A percentile compares a stretch with the other conserved stretches of the same genome.
Evolutionary conservation across 2,329 filamentous ascomycete species (phyloP).

Genomic region (Colletotrichum sp.): DNA sequence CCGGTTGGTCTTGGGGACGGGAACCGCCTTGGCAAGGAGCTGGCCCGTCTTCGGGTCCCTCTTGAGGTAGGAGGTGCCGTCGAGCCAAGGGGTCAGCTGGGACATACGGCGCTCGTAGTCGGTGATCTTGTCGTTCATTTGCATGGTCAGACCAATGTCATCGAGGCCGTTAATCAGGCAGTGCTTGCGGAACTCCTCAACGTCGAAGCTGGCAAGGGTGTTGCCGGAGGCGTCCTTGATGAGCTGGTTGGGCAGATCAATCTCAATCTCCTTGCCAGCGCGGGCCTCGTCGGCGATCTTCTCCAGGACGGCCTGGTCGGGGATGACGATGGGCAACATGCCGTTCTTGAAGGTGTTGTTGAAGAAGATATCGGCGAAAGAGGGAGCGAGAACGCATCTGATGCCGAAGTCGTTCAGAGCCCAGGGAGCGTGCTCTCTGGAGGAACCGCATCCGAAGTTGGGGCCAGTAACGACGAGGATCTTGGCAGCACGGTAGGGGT

Average conservation of each 20-base stretch:
- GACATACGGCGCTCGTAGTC: constrained; percentile 82
- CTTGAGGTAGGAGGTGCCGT: constrained; percentile 82
- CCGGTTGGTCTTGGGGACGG: constrained; percentile 87
- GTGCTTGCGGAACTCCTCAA: constrained; percentile 93
- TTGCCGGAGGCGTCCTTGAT: constrained; percentile 79
- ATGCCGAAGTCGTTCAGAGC: constrained; percentile 96
- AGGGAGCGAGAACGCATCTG: constrained; percentile 89
- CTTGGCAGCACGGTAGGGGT: constrained; percentile 82
- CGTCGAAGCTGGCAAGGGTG: constrained; percentile 79
- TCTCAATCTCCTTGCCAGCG: constrained; percentile 82
- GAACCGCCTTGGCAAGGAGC: constrained; percentile 63
- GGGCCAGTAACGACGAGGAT: constrained; percentile 89
- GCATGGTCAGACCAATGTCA: constrained; percentile 94
- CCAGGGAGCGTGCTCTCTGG: constrained; percentile 96
- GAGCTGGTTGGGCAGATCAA: constrained; percentile 85
- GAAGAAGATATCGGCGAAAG: constrained; percentile 92
- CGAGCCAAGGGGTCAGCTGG: constrained; percentile 85
- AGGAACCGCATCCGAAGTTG: constrained; percentile 95
- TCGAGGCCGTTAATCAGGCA: constrained; percentile 93
- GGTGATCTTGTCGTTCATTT: constrained; percentile 87
- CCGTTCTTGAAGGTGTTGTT: constrained; percentile 99
- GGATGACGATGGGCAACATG: constrained; percentile 87
- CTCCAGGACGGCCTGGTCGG: constrained; percentile 68
- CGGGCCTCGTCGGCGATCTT: constrained; percentile 78
- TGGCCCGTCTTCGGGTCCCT: constrained; percentile 59